phyloP scores from a whole-genome alignment of 2,329 filamentous ascomycete genomes.

The Paecilomyces sp. region DNA sequence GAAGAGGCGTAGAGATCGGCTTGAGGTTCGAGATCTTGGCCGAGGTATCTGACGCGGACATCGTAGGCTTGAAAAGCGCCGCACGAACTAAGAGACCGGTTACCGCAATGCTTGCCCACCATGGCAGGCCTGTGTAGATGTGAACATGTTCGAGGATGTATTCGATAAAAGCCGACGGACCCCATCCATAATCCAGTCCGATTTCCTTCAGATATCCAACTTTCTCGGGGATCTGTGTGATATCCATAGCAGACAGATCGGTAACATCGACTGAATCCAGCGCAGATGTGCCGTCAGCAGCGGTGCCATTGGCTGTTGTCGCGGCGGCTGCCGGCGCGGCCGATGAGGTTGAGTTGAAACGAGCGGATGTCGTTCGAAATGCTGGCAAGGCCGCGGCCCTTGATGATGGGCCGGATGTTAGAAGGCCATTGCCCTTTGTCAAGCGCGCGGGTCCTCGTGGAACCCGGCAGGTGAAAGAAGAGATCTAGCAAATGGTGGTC shows the following conservation, averaged over 20 bases:
- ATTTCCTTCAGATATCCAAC: constrained; percentile 77
- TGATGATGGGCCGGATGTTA: constrained; percentile 16
- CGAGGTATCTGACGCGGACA: constrained; percentile 54
- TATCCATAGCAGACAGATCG: constrained; percentile 20
- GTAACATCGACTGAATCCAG: constrained; percentile 9
- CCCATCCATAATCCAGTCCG: constrained; percentile 82
- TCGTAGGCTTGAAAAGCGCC: constrained; percentile 58
- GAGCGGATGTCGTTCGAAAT: constrained; percentile 18
- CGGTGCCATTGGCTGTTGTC: constrained; percentile 4
- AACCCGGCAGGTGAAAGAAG: constrained; percentile 23
- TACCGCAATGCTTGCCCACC: constrained; percentile 69
- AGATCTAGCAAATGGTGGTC: constrained; percentile 23
- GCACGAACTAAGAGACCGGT: constrained; percentile 60
- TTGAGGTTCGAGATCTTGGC: constrained; percentile 58
- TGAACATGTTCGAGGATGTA: constrained; percentile 77
- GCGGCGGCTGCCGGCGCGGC: constrained; percentile 9
- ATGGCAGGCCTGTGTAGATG: constrained; percentile 66
- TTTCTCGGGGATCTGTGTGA: constrained; percentile 59
- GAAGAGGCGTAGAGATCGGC: constrained; percentile 50
- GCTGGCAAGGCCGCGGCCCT: constrained; percentile 12
- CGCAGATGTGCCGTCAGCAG: background rate
- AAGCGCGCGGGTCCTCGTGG: constrained; percentile 13
- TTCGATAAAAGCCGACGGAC: constrained; percentile 66
- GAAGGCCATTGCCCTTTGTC: constrained; percentile 12
- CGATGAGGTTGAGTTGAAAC: constrained; percentile 33